Base-by-base conservation (phyloP, 202 grass and related monocot species). In the Setaria viridis region DNA sequence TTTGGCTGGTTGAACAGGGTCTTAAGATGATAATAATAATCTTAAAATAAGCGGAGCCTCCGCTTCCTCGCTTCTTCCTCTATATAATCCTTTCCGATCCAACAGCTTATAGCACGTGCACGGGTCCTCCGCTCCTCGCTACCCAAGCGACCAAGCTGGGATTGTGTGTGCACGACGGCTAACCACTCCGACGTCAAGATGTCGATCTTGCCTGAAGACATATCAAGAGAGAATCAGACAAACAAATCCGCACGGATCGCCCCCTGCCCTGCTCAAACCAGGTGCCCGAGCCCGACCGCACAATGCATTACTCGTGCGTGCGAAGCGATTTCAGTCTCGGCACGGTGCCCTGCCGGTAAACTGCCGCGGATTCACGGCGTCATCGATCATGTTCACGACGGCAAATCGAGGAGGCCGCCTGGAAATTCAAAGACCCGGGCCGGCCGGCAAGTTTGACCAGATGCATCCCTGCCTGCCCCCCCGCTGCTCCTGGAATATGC, bases 41-140 rank as follows among this genome's bases (percentile, higher is more conserved):
- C 13, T 50, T 33, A 57, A 46, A 72, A 29, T 2, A 32, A 54
- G 3, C 19, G 5, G 30, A 16, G 7, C 45, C 72, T 54, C 43
- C 42, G 32, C 25, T 54, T 14, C n/a, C 13, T 78, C 37, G 5
- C 2, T 11, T 34, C 9, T 35, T 56, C 60, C 47, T 50, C 15
- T 13, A 12, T 48, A 48, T 48, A 9, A 46, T 14, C 48, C 12
- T 50, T 50, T 10, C 4, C 39, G 39, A 41, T 41, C 7, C 46
- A 66, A 14, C 21, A 57, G 5, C 1, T 43, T 7, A 17, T 37
- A 43, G 12, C 84, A 86, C 68, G 77, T 80, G 77, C 76, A 13
- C 14, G 13, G 35, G 14, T 34, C 62, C 34, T 4, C 34, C 14
- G 50, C 14, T 16, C 51, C 51, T 19, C 4, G 6, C 51, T 19